Conservation (phyloP, 768 basidiomycete species). For the Mycena indigotica region DNA sequence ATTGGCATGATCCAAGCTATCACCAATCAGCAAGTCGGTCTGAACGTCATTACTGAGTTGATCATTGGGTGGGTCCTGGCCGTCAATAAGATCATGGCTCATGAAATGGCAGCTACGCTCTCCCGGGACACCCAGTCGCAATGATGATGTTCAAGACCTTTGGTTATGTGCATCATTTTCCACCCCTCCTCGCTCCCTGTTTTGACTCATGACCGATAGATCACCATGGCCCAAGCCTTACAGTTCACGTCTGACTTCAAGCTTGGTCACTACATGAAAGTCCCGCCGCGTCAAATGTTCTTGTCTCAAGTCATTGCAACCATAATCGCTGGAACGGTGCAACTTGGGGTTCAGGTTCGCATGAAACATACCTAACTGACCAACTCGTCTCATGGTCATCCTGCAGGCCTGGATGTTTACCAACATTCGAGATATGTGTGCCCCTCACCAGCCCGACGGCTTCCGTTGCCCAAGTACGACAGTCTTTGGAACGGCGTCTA, state of each 20-base stretch:
- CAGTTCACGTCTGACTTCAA: constrained; percentile 77
- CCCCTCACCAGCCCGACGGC: constrained; percentile 4
- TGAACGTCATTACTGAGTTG: constrained; percentile 77
- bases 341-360: constrained; percentile 64
- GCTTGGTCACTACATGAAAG: constrained; percentile 76
- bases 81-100: background rate
- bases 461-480: constrained; percentile 46
- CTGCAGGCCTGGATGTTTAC: no score
- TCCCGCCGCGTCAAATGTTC: constrained; percentile 47
- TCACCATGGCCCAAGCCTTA: constrained; percentile 58
- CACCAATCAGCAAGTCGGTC: constrained; percentile 77
- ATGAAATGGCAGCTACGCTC: constrained; percentile 49
- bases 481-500: constrained; percentile 58
- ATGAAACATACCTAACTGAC: no score
- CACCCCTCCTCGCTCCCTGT: no score
- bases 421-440: constrained; percentile 41
- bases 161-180: constrained; percentile 72
- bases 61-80: constrained; percentile 52
- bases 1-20: constrained; percentile 62
- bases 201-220: no score
- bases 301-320: constrained; percentile 54
- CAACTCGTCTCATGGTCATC: no score
- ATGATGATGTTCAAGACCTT: constrained; percentile 40
- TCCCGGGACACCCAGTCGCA: constrained; percentile 75
- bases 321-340: constrained; percentile 62